These are phyloP conservation scores for Nadsonia commutata DNA, from an alignment of 1,139 yeast species.

Conservation along the genomic window DNA sequence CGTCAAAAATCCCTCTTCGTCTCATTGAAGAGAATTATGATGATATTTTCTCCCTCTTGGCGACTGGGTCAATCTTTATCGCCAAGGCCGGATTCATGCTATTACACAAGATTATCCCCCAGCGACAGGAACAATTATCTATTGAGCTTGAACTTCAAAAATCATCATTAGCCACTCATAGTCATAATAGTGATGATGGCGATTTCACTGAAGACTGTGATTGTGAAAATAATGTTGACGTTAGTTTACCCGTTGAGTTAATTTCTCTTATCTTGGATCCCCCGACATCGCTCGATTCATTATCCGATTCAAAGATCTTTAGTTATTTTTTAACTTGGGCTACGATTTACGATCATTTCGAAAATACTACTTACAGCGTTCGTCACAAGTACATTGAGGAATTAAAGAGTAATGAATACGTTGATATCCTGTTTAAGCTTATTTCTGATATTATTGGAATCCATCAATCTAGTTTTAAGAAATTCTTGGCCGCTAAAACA, in stretches of 20 bases:
- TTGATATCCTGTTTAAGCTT: slow-evolving; percentile 24
- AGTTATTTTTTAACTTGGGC: slow-evolving; percentile 58
- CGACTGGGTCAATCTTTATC: slow-evolving; percentile 16
- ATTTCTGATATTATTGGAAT: slow-evolving; percentile 12
- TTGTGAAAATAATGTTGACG: slow-evolving; percentile 8
- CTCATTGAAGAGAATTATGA: slow-evolving; percentile 19
- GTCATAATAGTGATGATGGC: slow-evolving; percentile 12
- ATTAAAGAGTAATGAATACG: slow-evolving; percentile 32
- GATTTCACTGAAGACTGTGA: slow-evolving; percentile 8
- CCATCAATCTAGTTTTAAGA: slow-evolving; percentile 6
- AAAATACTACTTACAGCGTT: slow-evolving; percentile 47
- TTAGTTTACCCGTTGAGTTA: slow-evolving; percentile 18
- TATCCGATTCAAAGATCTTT: slow-evolving; percentile 11
- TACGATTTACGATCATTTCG: slow-evolving; percentile 46
- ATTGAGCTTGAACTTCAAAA: slow-evolving; percentile 17
- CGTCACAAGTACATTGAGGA: slow-evolving; percentile 47
- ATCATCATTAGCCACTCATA: slow-evolving; percentile 21
- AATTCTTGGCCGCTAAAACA: slow-evolving; percentile 1
- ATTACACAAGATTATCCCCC: slow-evolving; percentile 27
- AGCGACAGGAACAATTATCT: slow-evolving; percentile 24
- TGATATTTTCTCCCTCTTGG: slow-evolving; percentile 19
- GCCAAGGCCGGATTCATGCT: slow-evolving; percentile 30
- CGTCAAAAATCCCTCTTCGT: background rate
- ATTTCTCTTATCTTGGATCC: slow-evolving; percentile 17
- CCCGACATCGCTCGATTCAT: slow-evolving; percentile 12